Evolutionary conservation across 805 yeast genomes (phyloP).

Genomic region (Scheffersomyces amazonensis): DNA sequence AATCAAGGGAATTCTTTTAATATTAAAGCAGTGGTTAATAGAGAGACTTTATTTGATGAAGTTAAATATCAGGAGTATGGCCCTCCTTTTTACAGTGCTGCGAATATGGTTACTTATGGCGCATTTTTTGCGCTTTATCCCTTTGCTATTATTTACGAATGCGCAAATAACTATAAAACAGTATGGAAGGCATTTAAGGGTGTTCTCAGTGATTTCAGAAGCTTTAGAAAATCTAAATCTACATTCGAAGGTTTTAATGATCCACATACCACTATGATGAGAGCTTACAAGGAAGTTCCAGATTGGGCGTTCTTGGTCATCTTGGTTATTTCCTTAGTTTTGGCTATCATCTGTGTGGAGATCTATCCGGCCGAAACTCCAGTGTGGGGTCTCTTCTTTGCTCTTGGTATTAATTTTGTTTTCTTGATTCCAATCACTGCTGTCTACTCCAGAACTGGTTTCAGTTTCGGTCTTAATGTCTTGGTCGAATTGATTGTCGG

Average conservation of each 20-base stretch:
- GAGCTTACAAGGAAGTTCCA: slow-evolving; percentile 33
- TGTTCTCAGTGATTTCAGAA: slow-evolving; percentile 7
- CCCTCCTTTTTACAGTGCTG: slow-evolving; percentile 30
- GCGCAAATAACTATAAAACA: slow-evolving; percentile 7
- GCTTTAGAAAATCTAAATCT: slow-evolving; percentile 7
- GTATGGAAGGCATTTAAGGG: slow-evolving; percentile 11
- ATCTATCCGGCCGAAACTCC: slow-evolving; percentile 47
- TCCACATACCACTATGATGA: slow-evolving; percentile 29
- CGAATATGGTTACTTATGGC: slow-evolving; percentile 23
- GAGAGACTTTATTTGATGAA: slow-evolving; percentile 25
- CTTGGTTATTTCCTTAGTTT: slow-evolving; percentile 23
- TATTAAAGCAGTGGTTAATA: slow-evolving; percentile 40
- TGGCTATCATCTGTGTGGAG: slow-evolving; percentile 27
- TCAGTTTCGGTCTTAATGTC: slow-evolving; percentile 46
- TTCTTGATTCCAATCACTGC: slow-evolving; percentile 52
- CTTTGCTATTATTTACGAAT: slow-evolving; percentile 14
- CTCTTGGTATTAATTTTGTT: slow-evolving; percentile 46
- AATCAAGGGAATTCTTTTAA: slow-evolving; percentile 47
- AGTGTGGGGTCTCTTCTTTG: slow-evolving; percentile 57
- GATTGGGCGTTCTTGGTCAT: slow-evolving; percentile 27
- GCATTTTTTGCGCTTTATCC: slow-evolving; percentile 26
- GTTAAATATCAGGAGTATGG: slow-evolving; percentile 19
- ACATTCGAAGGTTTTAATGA: slow-evolving; percentile 17
- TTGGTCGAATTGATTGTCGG: slow-evolving; percentile 50
- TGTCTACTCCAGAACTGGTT: slow-evolving; percentile 47